phyloP scores from a whole-genome alignment of 805 yeast genomes.

The Zygosaccharomyces pseudorouxii region DNA sequence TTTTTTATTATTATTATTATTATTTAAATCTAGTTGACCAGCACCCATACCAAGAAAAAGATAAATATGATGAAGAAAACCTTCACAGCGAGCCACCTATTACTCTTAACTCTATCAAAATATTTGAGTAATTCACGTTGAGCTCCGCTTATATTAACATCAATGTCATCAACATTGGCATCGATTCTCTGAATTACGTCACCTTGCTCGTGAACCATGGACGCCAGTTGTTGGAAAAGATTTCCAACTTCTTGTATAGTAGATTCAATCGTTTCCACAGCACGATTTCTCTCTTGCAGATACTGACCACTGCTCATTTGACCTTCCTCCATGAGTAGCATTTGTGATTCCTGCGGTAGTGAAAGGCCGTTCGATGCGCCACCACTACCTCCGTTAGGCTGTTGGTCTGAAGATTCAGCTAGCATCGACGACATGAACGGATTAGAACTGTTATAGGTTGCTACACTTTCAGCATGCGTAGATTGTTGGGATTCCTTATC shows the following conservation, averaged over 20 bases:
- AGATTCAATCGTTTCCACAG: slow-evolving; percentile 95
- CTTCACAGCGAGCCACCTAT: slow-evolving; percentile 87
- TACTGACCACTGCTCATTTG: slow-evolving; percentile 52
- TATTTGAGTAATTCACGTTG: slow-evolving; percentile 90
- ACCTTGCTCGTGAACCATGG: slow-evolving; percentile 97
- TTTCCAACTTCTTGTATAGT: slow-evolving; percentile 96
- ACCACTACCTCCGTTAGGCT: slow-evolving; percentile 6
- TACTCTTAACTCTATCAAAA: slow-evolving; percentile 79
- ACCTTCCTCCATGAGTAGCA: slow-evolving; percentile 81
- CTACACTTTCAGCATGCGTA: slow-evolving; percentile 3
- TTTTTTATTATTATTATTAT: too few relatives aligned
- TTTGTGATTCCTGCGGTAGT: slow-evolving; percentile 82
- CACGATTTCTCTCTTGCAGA: slow-evolving; percentile 76
- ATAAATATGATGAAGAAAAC: slow-evolving; percentile 82
- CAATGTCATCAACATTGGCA: slow-evolving; percentile 88
- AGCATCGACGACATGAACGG: slow-evolving; percentile 39
- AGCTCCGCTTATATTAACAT: slow-evolving; percentile 86
- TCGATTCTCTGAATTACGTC: slow-evolving; percentile 95
- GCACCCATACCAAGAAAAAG: slow-evolving; percentile 72
- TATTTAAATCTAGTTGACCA: slow-evolving; percentile 48
- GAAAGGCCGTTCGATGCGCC: slow-evolving; percentile 41
- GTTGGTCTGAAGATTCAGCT: slow-evolving; percentile 22
- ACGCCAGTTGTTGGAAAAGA: slow-evolving; percentile 87
- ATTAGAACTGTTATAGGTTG: slow-evolving; percentile 35
- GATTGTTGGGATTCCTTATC: slow-evolving; percentile 6